These are phyloP conservation scores for Mortierella sp. DNA, from an alignment of 371 early-diverging fungal species.

Conservation along the genomic window DNA sequence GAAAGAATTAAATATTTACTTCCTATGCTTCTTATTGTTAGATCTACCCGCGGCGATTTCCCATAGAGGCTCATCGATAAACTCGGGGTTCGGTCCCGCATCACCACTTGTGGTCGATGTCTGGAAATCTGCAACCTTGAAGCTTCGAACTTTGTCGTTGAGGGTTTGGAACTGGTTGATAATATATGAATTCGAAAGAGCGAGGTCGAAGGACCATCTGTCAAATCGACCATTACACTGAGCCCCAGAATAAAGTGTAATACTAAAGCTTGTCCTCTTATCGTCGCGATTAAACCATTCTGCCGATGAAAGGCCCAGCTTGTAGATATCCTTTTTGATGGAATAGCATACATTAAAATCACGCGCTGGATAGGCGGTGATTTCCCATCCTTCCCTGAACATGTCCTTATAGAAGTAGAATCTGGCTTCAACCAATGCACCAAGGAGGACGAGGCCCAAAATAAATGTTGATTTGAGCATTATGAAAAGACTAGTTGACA, in stretches of 20 bases:
- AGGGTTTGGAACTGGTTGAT: not conserved
- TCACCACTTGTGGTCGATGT: not conserved
- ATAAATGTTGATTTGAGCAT: too few relatives aligned
- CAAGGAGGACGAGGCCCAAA: too few relatives aligned
- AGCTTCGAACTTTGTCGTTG: constrained; percentile 4
- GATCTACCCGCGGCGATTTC: too few relatives aligned
- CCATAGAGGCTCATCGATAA: too few relatives aligned
- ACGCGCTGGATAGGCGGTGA: too few relatives aligned
- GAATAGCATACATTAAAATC: not conserved
- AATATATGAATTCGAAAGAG: not conserved
- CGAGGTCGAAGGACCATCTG: not conserved
- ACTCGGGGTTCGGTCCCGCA: not conserved
- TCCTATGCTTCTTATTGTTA: too few relatives aligned
- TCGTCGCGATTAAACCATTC: not conserved
- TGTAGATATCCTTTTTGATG: not conserved
- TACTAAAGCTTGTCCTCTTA: not conserved
- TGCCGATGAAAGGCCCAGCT: not conserved
- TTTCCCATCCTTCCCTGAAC: too few relatives aligned
- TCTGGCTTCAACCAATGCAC: too few relatives aligned
- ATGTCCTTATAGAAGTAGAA: too few relatives aligned
- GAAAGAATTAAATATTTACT: too few relatives aligned
- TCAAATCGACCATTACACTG: not conserved
- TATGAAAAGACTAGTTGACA: too few relatives aligned
- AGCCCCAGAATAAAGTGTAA: not conserved
- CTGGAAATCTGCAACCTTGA: not conserved